Conservation (phyloP, 441 rosid genomes). For the Erodium trifolium region DNA sequence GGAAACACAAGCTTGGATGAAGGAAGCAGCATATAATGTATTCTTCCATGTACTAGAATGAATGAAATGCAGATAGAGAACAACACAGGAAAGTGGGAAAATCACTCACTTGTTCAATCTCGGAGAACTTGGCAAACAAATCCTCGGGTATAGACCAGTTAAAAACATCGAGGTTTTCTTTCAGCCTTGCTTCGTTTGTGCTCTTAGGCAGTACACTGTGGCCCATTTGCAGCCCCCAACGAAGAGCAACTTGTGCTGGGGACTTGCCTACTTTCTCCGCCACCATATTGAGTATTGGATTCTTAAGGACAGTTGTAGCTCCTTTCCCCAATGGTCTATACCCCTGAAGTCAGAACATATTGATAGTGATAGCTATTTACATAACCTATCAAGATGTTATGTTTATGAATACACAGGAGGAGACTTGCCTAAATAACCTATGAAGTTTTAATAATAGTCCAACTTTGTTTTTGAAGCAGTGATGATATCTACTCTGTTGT, state of each 20-base stretch:
- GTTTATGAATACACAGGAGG: too few relatives aligned
- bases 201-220: slow-evolving; percentile 80
- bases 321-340: slow-evolving; percentile 79
- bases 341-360: slow-evolving; percentile 20
- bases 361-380: too few relatives aligned
- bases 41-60: too few relatives aligned
- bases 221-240: slow-evolving; percentile 82
- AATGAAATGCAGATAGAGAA: too few relatives aligned
- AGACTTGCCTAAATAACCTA: too few relatives aligned
- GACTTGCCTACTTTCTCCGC: slow-evolving; percentile 57
- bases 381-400: too few relatives aligned
- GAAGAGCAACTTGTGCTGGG: slow-evolving; percentile 67
- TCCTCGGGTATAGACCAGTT: slow-evolving; percentile 45
- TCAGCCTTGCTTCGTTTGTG: slow-evolving; percentile 45
- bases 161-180: slow-evolving; percentile 42
- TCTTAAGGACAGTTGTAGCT: slow-evolving; percentile 46
- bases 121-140: slow-evolving; percentile 45
- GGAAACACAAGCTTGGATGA: too few relatives aligned
- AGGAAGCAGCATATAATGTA: too few relatives aligned
- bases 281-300: slow-evolving; percentile 35
- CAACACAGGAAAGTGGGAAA: background rate
- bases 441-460: too few relatives aligned
- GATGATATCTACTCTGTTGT: too few relatives aligned
- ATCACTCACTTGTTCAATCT: slow-evolving; percentile 58
- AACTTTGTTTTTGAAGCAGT: too few relatives aligned